Evolutionary conservation across 2,329 filamentous ascomycete species (phyloP), one percentile per base, ranked within the genome.

Genomic region (Colletotrichum orchidophilum): DNA sequence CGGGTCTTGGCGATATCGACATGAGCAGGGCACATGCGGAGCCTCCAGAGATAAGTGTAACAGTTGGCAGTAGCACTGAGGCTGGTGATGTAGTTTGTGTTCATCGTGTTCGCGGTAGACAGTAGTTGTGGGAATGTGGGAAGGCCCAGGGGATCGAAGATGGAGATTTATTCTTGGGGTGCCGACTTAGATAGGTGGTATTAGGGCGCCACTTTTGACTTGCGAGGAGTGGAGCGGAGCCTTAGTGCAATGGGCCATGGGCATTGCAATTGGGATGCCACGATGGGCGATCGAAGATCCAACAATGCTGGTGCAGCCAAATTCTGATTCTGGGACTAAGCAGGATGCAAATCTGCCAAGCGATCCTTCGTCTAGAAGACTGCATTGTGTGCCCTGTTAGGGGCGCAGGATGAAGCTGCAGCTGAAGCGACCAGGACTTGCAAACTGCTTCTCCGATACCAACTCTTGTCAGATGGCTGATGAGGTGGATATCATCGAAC

Each of bases 121-220:
- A 57, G 54, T 49, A n/a, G 46, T 39, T 39, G 39, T 65, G 66
- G 54, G 46, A 61, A 53, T 64, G 39, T 60, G 53, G 53, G 29
- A 65, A 26, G 27, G 39, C 27, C 39, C 31, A 27, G 52, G 26
- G 61, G 62, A 65, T 31, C 31, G 39, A 7, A n/a, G 55, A 66
- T 66, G 54, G 55, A 49, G 64, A 35, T 60, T 59, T 61, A 53
- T 31, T 29, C 50, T 46, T 52, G 57, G 58, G 63, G 31, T 63
- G 42, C 63, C 58, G 52, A 33, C 31, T 12, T 33, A 46, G 18
- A 63, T 35, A n/a, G n/a, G n/a, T n/a, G n/a, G n/a, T n/a, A n/a
- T 63, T 39, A 35, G 35, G 50, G 58, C 55, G 59, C 64, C 68
- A 71, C 64, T 68, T 68, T 71, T 68, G 68, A 68, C 63, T 71